A percentile compares a stretch with the other conserved stretches of the same genome.
Conservation (phyloP, 257 asterid species). For the Solanum neorickii region DNA sequence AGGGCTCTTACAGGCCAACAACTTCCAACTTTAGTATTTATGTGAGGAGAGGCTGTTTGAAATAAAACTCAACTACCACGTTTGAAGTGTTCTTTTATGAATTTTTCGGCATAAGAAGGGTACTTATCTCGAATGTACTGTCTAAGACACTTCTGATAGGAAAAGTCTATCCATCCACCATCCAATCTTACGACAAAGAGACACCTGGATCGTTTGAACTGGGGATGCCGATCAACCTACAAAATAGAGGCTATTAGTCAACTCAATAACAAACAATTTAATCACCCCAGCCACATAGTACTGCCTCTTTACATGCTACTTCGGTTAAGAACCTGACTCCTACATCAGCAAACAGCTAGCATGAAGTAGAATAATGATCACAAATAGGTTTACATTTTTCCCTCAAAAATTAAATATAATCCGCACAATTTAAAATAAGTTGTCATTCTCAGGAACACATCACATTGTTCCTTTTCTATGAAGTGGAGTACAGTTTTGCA, state of each 20-base stretch:
- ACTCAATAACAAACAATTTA: background rate
- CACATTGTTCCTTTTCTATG: background rate
- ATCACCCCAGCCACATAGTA: background rate
- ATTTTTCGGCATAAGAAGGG: conserved; percentile 63
- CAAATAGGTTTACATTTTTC: background rate
- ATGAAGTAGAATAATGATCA: background rate
- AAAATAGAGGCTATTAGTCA: background rate
- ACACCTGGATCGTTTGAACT: conserved; percentile 71
- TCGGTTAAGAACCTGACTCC: background rate
- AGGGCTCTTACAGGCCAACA: background rate
- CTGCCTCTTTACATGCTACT: background rate
- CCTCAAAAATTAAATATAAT: background rate
- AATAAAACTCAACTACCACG: conserved; percentile 39
- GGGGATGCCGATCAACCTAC: conserved; percentile 95
- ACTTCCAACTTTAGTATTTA: background rate
- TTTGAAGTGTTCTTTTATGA: conserved; percentile 60
- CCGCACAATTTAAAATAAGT: background rate
- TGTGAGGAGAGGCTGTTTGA: background rate
- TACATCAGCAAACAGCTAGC: background rate
- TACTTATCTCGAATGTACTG: conserved; percentile 66
- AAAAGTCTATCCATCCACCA: conserved; percentile 97
- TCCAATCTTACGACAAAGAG: conserved; percentile 84
- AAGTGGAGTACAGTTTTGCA: background rate
- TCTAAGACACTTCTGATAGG: conserved; percentile 87
- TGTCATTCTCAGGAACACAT: background rate